Evolutionary conservation across 2,329 filamentous ascomycete genomes (phyloP), one percentile per base, ranked within the genome.

Genomic region (Colletotrichum coccodes): DNA sequence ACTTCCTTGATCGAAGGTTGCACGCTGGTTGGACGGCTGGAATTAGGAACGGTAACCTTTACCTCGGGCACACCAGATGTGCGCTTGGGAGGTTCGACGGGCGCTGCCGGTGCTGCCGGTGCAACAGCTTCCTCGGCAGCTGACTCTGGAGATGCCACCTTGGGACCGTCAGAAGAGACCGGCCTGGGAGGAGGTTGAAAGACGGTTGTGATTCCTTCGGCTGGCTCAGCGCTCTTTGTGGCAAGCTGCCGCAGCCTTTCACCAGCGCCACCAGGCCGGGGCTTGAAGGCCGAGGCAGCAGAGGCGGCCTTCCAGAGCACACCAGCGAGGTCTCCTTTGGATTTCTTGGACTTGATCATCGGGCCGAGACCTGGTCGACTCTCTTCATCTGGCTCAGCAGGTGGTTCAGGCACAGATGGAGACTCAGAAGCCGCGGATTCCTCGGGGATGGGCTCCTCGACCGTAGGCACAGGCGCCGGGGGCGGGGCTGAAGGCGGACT

Each of bases 261-360:
- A 59, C 90, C 94, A 26, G 94, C 95, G 71, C 95, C 95, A 65
- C 95, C 95, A 38, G 91, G 91, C 66, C 95, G 90, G 23, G 95
- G 95, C 76, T 95, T 97, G 82, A 98, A 98, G 9, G 81, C 81
- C 14, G 75, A 76, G 1, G 87, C 86, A 28, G 92, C 89, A 63
- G 86, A 89, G 0, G 94, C 94, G 28, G 94, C 94, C 79, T 94
- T 97, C 81, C 93, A 92, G 70, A 98, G 89, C 6, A 89, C 87
- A 40, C 89, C 91, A 23, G 93, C 93, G 74, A 96, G 85, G 64
- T 96, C 91, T n/a, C 85, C 87, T 71, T 87, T 90, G 1, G 90
- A 91, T 70, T 88, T 89, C 76, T 93, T 94, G 71, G 91, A 89
- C 79, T 94, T 95, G 74, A 98, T 92, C 95, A 97, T 97, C 2